These are phyloP conservation scores for Claviceps cyperi DNA, from an alignment of 2,329 filamentous ascomycete genomes.

Conservation along the genomic window DNA sequence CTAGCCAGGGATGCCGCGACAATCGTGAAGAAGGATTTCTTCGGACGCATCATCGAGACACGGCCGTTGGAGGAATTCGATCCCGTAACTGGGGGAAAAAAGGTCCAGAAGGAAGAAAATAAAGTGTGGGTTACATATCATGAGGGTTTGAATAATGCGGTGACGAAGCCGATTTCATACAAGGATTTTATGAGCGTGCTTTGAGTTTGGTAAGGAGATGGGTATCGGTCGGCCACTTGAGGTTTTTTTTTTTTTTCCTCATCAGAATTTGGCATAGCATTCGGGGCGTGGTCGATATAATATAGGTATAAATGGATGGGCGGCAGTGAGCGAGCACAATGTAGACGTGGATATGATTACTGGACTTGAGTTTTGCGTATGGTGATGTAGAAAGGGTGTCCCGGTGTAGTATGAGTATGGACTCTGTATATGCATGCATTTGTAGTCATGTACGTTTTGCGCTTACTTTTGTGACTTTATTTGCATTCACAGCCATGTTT, in stretches of 20 bases:
- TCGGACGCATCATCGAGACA: conserved; percentile 53
- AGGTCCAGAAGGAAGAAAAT: conserved; percentile 30
- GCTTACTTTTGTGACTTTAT: too few relatives aligned
- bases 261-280: not conserved
- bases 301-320: too few relatives aligned
- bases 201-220: conserved; percentile 16
- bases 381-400: too few relatives aligned
- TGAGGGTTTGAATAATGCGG: conserved; percentile 84
- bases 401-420: not conserved
- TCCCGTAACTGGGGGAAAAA: conserved; percentile 19
- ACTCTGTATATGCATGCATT: not conserved
- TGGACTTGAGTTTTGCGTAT: too few relatives aligned
- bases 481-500: too few relatives aligned
- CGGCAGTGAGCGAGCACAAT: too few relatives aligned
- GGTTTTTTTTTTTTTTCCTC: not conserved
- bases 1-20: conserved; percentile 22
- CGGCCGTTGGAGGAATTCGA: conserved; percentile 26
- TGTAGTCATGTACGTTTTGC: too few relatives aligned
- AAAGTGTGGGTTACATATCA: conserved; percentile 80
- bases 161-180: conserved; percentile 73
- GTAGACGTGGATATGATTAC: too few relatives aligned
- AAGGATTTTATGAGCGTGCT: conserved; percentile 61
- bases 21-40: conserved; percentile 65
- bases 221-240: not conserved
- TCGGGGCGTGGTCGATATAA: too few relatives aligned